Evolutionary conservation across 75 land plant species (phyloP), one percentile per base, ranked within the genome.

Genomic region (Cupressus sempervirens): DNA sequence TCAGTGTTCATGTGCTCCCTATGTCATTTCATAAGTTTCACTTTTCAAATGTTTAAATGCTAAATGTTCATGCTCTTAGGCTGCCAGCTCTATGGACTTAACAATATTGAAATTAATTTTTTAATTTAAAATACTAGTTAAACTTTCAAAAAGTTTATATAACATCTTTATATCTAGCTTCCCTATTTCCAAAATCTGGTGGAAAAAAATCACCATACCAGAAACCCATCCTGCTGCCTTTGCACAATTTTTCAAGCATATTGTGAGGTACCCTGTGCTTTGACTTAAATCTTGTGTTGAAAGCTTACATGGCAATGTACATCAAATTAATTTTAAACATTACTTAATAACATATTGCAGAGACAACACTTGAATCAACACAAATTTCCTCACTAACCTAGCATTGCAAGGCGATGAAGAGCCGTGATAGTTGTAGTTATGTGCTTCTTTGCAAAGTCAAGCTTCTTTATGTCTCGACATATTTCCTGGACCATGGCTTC

Each of bases 401-500:
- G 92, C 99, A 97, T 97, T 35, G 99, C 94, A 73, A 97, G 96
- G 72, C 99, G 99, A 88, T 97, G 99, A 83, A 97, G 98, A 86
- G 99, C 99, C 53, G 99, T 97, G 50, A 97, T 94, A 45, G 99
- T 97, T 26, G 96, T 96, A 68, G 99, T 97, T 30, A 97, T 96
- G 84, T 97, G 96, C 86, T 96, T 97, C 87, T 97, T 97, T 30
- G 99, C 98, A 91, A 94, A 96, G 86, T 97, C 99, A 81, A 97
- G 81, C 89, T 97, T 97, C 87, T 97, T 97, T 20, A 97, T 97
- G 82, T 97, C 99, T 77, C 98, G 98, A 82, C 99, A 97, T 82
- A 97, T 92, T 84, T 97, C 99, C 81, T 97, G 98, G 38, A 97
- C 99, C 99, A 97, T 97, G 50, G 92, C 93, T 83, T 97, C 99